Conservation (phyloP, 257 asterid genomes). For the Solanum sejunctum region DNA sequence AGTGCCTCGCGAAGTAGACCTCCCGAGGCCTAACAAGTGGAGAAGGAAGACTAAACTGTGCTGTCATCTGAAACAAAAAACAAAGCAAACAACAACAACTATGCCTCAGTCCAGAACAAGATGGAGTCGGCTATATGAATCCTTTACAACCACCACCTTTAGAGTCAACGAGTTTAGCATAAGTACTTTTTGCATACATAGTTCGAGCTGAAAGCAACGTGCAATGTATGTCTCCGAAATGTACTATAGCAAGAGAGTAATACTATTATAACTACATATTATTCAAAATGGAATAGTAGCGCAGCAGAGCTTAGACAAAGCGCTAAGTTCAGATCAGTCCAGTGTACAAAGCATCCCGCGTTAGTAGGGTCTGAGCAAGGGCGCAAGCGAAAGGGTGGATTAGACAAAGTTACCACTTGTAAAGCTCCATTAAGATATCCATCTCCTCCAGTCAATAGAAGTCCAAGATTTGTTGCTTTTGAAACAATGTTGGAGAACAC, state of each 20-base stretch:
- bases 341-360: not conserved
- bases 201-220: not conserved
- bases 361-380: not conserved
- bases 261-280: not conserved
- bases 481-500: conserved; percentile 40
- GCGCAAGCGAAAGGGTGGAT: not conserved
- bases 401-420: conserved; percentile 32
- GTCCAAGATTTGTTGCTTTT: conserved; percentile 27
- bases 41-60: conserved; percentile 35
- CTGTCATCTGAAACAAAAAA: conserved; percentile 26
- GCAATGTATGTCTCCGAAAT: not conserved
- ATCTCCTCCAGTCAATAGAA: conserved; percentile 5
- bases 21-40: conserved; percentile 33
- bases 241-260: not conserved
- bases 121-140: not conserved
- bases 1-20: conserved; percentile 29
- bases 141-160: not conserved
- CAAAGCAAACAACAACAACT: not conserved
- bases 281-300: not conserved
- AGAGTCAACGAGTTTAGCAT: not conserved
- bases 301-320: not conserved
- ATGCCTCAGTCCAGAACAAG: not conserved
- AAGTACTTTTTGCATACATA: not conserved
- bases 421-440: conserved; percentile 25
- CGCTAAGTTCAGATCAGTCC: not conserved